These are phyloP conservation scores for Yamagishiella unicocca DNA, from an alignment of 139 green algal species.

Conservation along the genomic window DNA sequence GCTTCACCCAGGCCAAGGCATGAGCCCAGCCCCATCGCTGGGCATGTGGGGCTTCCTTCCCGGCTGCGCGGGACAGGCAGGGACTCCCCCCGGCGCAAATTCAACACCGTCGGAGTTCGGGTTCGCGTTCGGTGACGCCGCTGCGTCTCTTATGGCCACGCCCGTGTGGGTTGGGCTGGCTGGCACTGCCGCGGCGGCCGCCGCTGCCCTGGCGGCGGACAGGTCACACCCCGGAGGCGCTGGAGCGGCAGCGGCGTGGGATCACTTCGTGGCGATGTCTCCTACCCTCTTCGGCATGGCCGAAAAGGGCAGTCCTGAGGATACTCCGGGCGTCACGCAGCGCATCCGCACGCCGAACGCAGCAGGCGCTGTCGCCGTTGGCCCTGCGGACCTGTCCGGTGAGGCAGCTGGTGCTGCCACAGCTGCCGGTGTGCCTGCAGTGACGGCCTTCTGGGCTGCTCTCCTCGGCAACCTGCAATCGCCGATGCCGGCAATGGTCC, in stretches of 20 bases:
- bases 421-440: background rate
- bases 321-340: background rate
- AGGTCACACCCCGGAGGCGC: background rate
- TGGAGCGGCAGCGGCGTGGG: background rate
- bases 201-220: background rate
- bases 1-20: background rate
- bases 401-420: background rate
- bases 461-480: constrained; percentile 32
- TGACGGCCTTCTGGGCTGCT: background rate
- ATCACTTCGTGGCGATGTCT: background rate
- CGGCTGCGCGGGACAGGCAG: background rate
- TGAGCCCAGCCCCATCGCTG: background rate
- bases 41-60: background rate
- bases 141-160: background rate
- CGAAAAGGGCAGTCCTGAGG: background rate
- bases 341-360: background rate
- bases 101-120: background rate
- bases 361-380: background rate
- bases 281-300: constrained; percentile 32
- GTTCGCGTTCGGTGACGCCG: background rate
- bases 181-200: background rate
- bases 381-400: background rate
- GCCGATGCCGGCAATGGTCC: constrained; percentile 1
- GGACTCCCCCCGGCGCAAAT: background rate
- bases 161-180: background rate